Conservation (phyloP, 345 rosid genomes). For the Xanthoceras sorbifolium region DNA sequence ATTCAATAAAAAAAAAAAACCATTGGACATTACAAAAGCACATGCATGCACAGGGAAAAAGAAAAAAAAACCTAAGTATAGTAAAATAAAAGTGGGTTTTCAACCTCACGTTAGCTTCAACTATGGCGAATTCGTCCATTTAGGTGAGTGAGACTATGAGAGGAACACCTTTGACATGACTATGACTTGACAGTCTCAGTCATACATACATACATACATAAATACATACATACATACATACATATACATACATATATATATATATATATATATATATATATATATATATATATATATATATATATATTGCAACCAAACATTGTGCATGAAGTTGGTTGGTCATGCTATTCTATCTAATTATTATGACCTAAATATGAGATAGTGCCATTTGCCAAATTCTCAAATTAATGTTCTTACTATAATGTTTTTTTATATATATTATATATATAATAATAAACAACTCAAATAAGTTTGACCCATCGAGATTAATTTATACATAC, state of each 20-base stretch:
- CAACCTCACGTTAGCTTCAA: background rate
- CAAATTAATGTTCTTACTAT: background rate
- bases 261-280: background rate
- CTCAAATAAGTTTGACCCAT: no score
- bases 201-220: background rate
- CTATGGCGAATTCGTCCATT: background rate
- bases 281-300: background rate
- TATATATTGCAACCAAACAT: background rate
- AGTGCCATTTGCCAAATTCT: background rate
- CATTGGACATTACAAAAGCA: background rate
- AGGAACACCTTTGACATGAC: slow-evolving; percentile 10
- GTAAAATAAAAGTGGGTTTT: background rate
- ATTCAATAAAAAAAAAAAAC: no score
- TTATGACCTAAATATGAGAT: slow-evolving; percentile 14
- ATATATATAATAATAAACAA: background rate
- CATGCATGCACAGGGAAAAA: background rate
- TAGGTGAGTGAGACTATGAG: background rate
- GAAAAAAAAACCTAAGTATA: background rate
- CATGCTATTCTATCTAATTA: background rate
- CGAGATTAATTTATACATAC: no score
- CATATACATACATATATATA: background rate
- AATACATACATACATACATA: background rate
- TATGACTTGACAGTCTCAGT: slow-evolving; percentile 5
- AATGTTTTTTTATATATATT: no score
- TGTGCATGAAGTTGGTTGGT: background rate